Base-by-base conservation (phyloP, 2,329 filamentous ascomycete genomes). In the Pleomassaria siparia region DNA sequence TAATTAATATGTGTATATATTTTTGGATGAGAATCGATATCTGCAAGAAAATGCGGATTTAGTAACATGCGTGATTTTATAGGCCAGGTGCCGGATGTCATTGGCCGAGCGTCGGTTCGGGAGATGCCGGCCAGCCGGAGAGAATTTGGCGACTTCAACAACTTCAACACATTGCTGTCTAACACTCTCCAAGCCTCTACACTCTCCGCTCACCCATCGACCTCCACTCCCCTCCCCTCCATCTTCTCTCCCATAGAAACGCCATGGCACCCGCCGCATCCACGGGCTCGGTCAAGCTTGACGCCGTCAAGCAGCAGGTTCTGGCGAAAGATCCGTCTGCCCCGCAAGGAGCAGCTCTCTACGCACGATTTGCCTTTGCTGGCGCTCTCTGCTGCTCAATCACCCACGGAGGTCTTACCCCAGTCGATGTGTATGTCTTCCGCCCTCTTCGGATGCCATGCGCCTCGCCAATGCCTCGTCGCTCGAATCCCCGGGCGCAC, bases 361-460 rank as follows among this genome's bases (percentile, higher is more conserved):
- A 97, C 86, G 89, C 89, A 67, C 85, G 90, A 77, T 96, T 96
- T 80, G 92, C 94, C 78, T 88, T 99, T 69, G 91, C 94, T 68
- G 94, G 94, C 79, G 94, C 94, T 67, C 80, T 97, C 81, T 96
- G 94, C 86, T 99, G 94, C 79, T 94, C 91, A 66, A 80, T 97
- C 79, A 99, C 94, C 72, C 94, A 99, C 84, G 94, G 92, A 76
- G 88, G 83, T 71, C 86, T 97, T 68, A 99, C 94, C 64, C 94
- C 94, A 72, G 91, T 99, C 76, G 94, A 99, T 88, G 94, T 99
- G 92, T 97, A 94, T 77, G 92, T 89, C 53, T 47, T 32, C 18
- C 50, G 49, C 32, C 18, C 22, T 41, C 13, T 35, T 44, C 39
- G 10, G 43, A 33, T 35, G 48, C 49, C 40, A 2, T 40, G 20